A percentile compares a stretch with the other conserved stretches of the same genome.
These are phyloP conservation scores for Fusarium mundagurra DNA, from an alignment of 2,329 filamentous ascomycete species.

Conservation along the genomic window DNA sequence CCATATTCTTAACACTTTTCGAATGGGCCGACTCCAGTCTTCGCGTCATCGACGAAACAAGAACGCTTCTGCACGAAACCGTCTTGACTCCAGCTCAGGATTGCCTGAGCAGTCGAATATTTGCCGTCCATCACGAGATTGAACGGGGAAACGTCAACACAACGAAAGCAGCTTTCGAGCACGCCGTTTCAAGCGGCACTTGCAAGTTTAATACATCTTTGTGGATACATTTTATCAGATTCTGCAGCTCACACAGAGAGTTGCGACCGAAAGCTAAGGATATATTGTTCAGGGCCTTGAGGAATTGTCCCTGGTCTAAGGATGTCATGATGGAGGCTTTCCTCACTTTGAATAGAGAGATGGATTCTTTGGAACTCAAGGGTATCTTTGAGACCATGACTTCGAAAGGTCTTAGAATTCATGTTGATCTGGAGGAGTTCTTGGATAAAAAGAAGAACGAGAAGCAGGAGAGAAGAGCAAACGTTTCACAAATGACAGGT, in stretches of 20 bases:
- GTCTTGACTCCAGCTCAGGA: conserved; percentile 55
- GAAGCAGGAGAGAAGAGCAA: conserved; percentile 11
- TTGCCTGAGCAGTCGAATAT: conserved; percentile 56
- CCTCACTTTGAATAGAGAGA: conserved; percentile 52
- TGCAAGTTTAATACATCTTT: conserved; percentile 54
- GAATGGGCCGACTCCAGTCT: conserved; percentile 79
- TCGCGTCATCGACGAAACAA: conserved; percentile 79
- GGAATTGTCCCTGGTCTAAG: conserved; percentile 61
- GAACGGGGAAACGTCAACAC: conserved; percentile 60
- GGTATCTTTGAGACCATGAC: conserved; percentile 59
- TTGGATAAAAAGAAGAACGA: conserved; percentile 48
- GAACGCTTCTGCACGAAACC: conserved; percentile 68
- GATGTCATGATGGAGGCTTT: conserved; percentile 63
- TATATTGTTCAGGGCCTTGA: conserved; percentile 59
- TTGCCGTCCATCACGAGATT: conserved; percentile 63
- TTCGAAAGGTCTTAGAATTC: conserved; percentile 60
- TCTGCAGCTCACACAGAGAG: conserved; percentile 53
- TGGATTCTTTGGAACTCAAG: conserved; percentile 60
- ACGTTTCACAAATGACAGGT: too few species aligned
- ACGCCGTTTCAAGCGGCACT: conserved; percentile 55
- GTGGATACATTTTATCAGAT: conserved; percentile 62
- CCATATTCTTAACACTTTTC: conserved; percentile 76
- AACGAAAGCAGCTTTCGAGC: conserved; percentile 61
- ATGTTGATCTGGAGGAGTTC: conserved; percentile 63
- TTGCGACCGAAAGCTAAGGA: conserved; percentile 55